Conservation (phyloP, 768 basidiomycete species). For the Kwoniella dendrophila region DNA sequence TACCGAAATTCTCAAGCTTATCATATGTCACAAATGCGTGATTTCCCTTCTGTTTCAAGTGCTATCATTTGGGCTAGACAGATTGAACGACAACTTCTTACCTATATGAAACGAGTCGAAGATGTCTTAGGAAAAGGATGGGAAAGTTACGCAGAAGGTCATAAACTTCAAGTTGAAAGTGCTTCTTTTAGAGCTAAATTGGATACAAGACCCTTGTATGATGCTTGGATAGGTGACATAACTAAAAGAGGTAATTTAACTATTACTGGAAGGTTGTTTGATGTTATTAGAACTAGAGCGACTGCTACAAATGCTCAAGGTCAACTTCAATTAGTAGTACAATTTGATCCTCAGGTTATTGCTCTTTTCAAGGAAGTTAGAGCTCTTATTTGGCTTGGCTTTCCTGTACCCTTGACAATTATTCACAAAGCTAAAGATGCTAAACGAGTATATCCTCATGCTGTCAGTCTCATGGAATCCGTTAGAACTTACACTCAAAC, state of each 20-base stretch:
- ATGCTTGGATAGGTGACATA: slow-evolving; percentile 96
- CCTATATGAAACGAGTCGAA: slow-evolving; percentile 99
- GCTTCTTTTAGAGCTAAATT: slow-evolving; percentile 92
- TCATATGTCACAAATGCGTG: slow-evolving; percentile 98
- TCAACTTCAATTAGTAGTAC: slow-evolving; percentile 73
- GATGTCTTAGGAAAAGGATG: slow-evolving; percentile 96
- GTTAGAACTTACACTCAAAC: slow-evolving; percentile 98
- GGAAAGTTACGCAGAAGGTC: slow-evolving; percentile 99
- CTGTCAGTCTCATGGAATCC: slow-evolving; percentile 89
- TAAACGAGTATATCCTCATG: slow-evolving; percentile 96
- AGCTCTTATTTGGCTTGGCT: slow-evolving; percentile 92
- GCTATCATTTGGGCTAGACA: slow-evolving; percentile 99
- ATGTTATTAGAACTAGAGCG: slow-evolving; percentile 63
- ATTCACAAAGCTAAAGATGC: slow-evolving; percentile 98
- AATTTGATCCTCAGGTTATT: slow-evolving; percentile 98
- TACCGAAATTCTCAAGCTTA: slow-evolving; percentile 94
- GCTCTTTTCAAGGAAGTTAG: slow-evolving; percentile 93
- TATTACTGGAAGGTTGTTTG: slow-evolving; percentile 87
- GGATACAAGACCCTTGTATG: slow-evolving; percentile 88
- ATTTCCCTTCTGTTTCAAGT: slow-evolving; percentile 95
- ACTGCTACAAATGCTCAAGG: slow-evolving; percentile 59
- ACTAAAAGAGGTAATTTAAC: slow-evolving; percentile 64
- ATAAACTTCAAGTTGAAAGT: slow-evolving; percentile 90
- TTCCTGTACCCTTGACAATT: slow-evolving; percentile 90
- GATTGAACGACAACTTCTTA: slow-evolving; percentile 90